phyloP scores from a whole-genome alignment of 2,329 filamentous ascomycete species.

The Botrytis deweyae region DNA sequence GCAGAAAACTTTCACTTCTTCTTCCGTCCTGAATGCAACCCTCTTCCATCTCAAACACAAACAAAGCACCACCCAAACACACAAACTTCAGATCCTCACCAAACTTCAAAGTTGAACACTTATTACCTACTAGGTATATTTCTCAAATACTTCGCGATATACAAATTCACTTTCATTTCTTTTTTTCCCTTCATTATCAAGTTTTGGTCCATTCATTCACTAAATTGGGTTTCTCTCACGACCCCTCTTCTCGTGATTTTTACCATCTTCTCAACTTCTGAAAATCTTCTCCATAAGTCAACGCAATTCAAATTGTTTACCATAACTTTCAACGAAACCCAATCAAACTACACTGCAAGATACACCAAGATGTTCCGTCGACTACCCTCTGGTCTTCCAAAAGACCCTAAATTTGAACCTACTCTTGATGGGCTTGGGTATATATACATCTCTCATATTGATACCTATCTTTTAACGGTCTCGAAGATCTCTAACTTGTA shows the following conservation, averaged over 20 bases:
- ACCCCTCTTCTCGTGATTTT: neutral
- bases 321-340: neutral
- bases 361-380: constrained; percentile 70
- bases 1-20: neutral
- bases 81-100: neutral
- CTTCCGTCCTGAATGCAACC: neutral
- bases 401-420: constrained; percentile 64
- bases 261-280: neutral
- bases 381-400: constrained; percentile 64
- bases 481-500: constrained; percentile 17
- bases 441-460: constrained; percentile 41
- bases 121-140: neutral
- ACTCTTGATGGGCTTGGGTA: constrained; percentile 69
- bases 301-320: neutral
- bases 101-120: constrained; percentile 2
- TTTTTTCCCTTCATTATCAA: neutral
- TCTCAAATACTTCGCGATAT: neutral
- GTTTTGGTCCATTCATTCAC: neutral
- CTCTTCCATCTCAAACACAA: neutral
- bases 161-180: neutral
- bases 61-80: neutral
- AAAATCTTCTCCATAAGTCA: neutral
- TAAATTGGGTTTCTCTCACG: neutral
- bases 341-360: neutral
- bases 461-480: constrained; percentile 8